Evolutionary conservation across 2,329 filamentous ascomycete genomes (phyloP).

Genomic region (Zasmidium citrigriseum): DNA sequence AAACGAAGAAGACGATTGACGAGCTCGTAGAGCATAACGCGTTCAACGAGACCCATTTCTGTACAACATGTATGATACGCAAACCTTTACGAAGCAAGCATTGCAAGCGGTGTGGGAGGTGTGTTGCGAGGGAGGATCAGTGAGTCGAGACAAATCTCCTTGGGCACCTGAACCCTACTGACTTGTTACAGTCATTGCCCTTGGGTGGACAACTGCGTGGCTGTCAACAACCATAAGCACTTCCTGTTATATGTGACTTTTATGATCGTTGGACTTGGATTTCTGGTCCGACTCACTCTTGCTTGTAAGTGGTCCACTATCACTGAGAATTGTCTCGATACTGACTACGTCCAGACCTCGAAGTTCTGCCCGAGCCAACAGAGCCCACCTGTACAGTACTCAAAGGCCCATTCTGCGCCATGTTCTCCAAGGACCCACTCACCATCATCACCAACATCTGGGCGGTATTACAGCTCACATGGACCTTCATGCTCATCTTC

Average conservation of each 20-base stretch:
- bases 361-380: slow-evolving; percentile 52
- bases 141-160: slow-evolving; percentile 51
- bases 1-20: slow-evolving; percentile 86
- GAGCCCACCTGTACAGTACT: slow-evolving; percentile 69
- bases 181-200: slow-evolving; percentile 75
- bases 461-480: slow-evolving; percentile 81
- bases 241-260: slow-evolving; percentile 88
- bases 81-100: slow-evolving; percentile 94
- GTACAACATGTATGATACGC: slow-evolving; percentile 89
- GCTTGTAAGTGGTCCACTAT: slow-evolving; percentile 58
- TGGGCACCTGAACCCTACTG: slow-evolving; percentile 3
- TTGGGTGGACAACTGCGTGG: slow-evolving; percentile 96
- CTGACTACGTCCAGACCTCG: slow-evolving; percentile 23
- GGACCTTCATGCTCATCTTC: slow-evolving; percentile 95
- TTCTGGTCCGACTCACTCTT: slow-evolving; percentile 71
- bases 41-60: slow-evolving; percentile 94
- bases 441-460: slow-evolving; percentile 78
- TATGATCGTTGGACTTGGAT: slow-evolving; percentile 72
- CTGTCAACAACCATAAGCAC: slow-evolving; percentile 92
- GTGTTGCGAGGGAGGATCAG: slow-evolving; percentile 96
- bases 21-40: slow-evolving; percentile 82
- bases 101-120: slow-evolving; percentile 86
- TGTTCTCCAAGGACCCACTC: slow-evolving; percentile 80
- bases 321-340: slow-evolving; percentile 28
- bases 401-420: slow-evolving; percentile 70